A percentile compares a stretch with the other conserved stretches of the same genome.
These are phyloP conservation scores for Gonapodya prolifera DNA, from an alignment of 192 early-diverging fungal genomes.

Conservation along the genomic window DNA sequence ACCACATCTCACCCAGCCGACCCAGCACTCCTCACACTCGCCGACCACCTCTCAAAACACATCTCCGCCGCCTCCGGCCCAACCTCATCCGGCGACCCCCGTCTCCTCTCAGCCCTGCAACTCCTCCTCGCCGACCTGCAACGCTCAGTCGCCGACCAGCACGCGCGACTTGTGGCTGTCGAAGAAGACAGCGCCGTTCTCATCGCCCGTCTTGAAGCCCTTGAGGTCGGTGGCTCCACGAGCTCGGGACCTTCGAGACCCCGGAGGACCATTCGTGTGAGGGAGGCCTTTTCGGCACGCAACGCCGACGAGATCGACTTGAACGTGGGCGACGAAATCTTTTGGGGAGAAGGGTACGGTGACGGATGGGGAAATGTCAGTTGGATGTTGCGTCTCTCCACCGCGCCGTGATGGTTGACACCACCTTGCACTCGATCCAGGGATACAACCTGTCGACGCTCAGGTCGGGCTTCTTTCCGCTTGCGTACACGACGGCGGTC, in stretches of 20 bases:
- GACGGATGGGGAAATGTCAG: not conserved
- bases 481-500: not conserved
- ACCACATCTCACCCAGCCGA: not conserved
- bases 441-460: not conserved
- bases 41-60: not conserved
- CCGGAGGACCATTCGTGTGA: not conserved
- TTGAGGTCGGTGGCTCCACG: not conserved
- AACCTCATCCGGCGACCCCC: not conserved
- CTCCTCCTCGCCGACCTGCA: not conserved
- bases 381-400: not conserved
- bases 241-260: not conserved
- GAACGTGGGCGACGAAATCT: not conserved
- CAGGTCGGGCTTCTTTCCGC: not conserved
- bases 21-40: not conserved
- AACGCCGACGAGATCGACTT: not conserved
- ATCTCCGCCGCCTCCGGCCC: not conserved
- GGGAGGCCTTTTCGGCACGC: not conserved
- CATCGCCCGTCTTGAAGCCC: not conserved
- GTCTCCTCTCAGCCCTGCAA: not conserved
- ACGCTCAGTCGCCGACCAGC: not conserved
- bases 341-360: not conserved
- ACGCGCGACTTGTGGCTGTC: not conserved
- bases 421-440: not conserved
- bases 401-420: not conserved
- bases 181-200: not conserved